Base-by-base conservation (phyloP, 2,329 filamentous ascomycete species). In the Claviceps spartinae region DNA sequence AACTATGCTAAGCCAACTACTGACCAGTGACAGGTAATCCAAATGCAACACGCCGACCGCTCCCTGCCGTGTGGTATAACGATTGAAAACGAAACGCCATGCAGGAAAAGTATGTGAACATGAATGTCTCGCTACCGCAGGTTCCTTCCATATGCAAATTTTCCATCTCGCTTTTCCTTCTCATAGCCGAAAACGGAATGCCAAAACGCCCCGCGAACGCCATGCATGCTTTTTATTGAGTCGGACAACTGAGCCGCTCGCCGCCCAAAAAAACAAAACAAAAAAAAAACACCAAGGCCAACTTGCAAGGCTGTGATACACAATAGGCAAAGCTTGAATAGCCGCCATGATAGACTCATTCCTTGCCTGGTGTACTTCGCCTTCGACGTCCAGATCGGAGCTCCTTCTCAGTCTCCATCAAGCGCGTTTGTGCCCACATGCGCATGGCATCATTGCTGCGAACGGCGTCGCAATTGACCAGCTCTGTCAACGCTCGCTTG, bases 341-440 rank as follows among this genome's bases (percentile, higher is more conserved):
- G 9, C 30, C 9, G 9, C 9, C 8, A 34, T 34, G 1, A 34
- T 9, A 34, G n/a, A 26, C n/a, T 56, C 40, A 60, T 51, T 63
- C 63, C 48, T 61, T 56, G 55, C 54, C 63, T 56, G 62, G 59
- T 24, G 63, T 64, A 61, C 72, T 73, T 48, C 74, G 69, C 55
- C 75, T 65, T 57, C 77, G 68, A 48, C 77, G 68, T 38, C 76
- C 74, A 8, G 71, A 74, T 36, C 77, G 72, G 52, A 81, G 64
- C 58, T 81, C 77, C 59, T 75, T 74, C 60, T 82, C 78, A 20
- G 78, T 79, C 58, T 81, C 76, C 73, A 82, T 74, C 26, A 82
- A 67, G 14, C 77, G 69, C 20, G 73, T 70, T 62, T 81, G 78
- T 37, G 81, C 75, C 74, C 76, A 81, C 54, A 72, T 77, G 47